A percentile compares a stretch with the other conserved stretches of the same genome.
Evolutionary conservation across 2,329 filamentous ascomycete species (phyloP).

Genomic region (Cucurbitaria berberidis): DNA sequence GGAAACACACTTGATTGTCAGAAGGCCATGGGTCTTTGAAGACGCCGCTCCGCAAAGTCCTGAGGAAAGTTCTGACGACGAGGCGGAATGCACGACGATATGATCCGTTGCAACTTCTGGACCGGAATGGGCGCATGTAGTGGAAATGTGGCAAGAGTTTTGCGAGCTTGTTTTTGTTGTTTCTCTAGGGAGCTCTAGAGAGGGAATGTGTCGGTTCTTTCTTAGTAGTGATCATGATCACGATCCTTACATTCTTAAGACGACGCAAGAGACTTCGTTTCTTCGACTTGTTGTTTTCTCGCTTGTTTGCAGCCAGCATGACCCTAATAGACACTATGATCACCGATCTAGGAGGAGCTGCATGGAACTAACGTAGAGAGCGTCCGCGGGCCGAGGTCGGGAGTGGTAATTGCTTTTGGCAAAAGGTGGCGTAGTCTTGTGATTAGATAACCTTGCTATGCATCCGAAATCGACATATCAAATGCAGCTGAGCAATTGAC

Average conservation of each 20-base stretch:
- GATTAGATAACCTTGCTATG: not conserved
- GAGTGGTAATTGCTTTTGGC: no score
- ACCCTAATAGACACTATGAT: no score
- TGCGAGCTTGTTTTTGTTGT: not conserved
- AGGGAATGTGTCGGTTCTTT: not conserved
- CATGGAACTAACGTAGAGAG: no score
- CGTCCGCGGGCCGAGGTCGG: no score
- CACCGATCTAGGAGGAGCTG: no score
- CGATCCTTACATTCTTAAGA: not conserved
- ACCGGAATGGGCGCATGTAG: not conserved
- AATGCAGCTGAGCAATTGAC: not conserved
- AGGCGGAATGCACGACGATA: not conserved
- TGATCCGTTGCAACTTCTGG: not conserved
- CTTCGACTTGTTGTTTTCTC: not conserved
- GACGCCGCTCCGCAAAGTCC: not conserved
- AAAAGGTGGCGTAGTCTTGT: not conserved
- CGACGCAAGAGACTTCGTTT: not conserved
- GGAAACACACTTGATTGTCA: not conserved
- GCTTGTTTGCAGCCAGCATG: not conserved
- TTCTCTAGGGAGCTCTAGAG: not conserved
- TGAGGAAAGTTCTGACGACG: not conserved
- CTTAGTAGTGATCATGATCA: not conserved
- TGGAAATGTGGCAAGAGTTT: not conserved
- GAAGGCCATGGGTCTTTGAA: not conserved
- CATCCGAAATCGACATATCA: not conserved